These are phyloP conservation scores for Funneliformis geosporum DNA, from an alignment of 192 early-diverging fungal genomes.

Conservation along the genomic window DNA sequence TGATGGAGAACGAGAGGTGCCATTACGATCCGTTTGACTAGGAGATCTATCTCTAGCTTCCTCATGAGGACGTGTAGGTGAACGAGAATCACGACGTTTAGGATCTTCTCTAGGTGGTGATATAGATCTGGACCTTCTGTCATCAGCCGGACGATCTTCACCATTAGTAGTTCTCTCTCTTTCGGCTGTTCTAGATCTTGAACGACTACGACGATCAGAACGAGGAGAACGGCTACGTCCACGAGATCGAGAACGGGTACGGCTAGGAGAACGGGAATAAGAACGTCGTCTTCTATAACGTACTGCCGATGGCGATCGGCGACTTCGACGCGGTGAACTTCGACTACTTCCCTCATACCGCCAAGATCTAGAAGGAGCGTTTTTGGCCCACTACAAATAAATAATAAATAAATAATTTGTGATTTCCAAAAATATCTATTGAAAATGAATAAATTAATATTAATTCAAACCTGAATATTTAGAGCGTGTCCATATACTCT, in stretches of 20 bases:
- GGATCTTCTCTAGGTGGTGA: neutral
- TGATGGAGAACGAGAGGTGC: constrained; percentile 20
- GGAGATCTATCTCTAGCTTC: constrained; percentile 11
- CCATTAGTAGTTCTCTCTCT: constrained; percentile 7
- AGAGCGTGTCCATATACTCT: constrained; percentile 79
- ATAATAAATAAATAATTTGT: neutral
- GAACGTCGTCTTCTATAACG: constrained; percentile 40
- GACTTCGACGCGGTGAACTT: constrained; percentile 48
- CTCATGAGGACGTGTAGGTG: neutral
- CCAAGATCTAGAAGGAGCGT: constrained; percentile 78
- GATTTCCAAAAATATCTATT: neutral
- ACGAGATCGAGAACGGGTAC: constrained; percentile 26
- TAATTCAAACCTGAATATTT: constrained; percentile 69
- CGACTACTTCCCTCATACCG: constrained; percentile 66
- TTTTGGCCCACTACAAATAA: constrained; percentile 76
- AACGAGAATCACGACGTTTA: constrained; percentile 16
- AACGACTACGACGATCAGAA: neutral
- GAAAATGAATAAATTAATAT: neutral
- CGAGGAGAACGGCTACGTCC: constrained; percentile 21
- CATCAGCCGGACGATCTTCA: constrained; percentile 5
- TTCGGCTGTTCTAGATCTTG: neutral
- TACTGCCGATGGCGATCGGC: constrained; percentile 38
- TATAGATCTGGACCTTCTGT: constrained; percentile 7
- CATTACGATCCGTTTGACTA: constrained; percentile 5
- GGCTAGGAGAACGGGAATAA: constrained; percentile 48